Base-by-base conservation (phyloP, 495 filamentous ascomycete species). In the Jackrogersella multiformis region DNA sequence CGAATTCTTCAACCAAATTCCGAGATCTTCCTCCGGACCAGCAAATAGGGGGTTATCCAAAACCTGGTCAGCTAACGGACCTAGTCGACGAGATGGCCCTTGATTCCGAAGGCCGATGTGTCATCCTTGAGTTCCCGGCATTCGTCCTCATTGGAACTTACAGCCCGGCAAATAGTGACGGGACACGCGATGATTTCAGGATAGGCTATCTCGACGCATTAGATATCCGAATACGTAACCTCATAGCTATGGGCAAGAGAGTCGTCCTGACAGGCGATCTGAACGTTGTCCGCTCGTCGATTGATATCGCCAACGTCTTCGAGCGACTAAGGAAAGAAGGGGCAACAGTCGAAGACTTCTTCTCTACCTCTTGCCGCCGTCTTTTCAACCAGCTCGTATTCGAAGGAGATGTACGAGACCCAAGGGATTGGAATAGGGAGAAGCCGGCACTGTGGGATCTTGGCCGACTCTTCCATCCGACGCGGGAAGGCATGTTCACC, bases 131-230 rank as follows among this genome's bases (percentile, higher is more conserved):
- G 71, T 97, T 99, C 70, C 92, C 93, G 1, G 94, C 93, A 10
- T 98, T 99, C 70, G 91, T 99, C 16, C 82, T 99, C 2, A 87
- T 99, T 39, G 95, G 94, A 10, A 84, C 92, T 13, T 98, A 99
- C 75, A 90, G 88, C 68, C 95, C 95, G 15, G 95, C 95, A 8
- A 90, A 90, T 70, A 85, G 92, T 57, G 94, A 97, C 69, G 90
- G 93, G 55, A 86, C 85, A n/a, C 84, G 95, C 21, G 90, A 93
- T 64, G 87, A 88, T 51, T 98, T 97, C 66, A 88, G 94, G 13
- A 83, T 91, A 54, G 87, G 84, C 15, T 99, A 96, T 69, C 82
- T 95, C 51, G 85, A 88, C 64, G 86, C 92, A 0, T 80, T 99
- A 18, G 92, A 97, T 73, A 82, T 86, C 61, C 88, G 95, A 10